Conservation (phyloP, 2,329 filamentous ascomycete species). For the Microcyclospora tardicrescens region DNA sequence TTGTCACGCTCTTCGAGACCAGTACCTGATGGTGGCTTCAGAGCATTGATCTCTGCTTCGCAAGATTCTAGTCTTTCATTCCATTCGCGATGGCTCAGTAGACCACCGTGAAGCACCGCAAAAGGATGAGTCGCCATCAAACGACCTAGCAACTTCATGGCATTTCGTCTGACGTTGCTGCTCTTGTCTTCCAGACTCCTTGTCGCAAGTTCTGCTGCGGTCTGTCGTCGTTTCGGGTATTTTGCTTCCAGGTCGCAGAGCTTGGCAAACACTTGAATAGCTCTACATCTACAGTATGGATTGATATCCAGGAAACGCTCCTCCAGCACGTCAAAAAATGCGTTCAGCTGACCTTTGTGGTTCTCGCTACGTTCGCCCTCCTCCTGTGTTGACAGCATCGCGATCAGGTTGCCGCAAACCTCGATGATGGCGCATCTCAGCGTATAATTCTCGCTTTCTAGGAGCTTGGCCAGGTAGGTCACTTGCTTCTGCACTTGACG, state of each 20-base stretch:
- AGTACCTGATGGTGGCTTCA: slow-evolving; percentile 70
- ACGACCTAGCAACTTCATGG: slow-evolving; percentile 79
- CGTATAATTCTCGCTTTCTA: slow-evolving; percentile 96
- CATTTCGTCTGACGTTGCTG: slow-evolving; percentile 89
- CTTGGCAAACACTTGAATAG: slow-evolving; percentile 85
- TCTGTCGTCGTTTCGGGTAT: slow-evolving; percentile 82
- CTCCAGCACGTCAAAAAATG: slow-evolving; percentile 93
- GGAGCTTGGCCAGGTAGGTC: slow-evolving; percentile 82
- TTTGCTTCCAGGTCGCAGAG: slow-evolving; percentile 93
- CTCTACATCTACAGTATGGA: slow-evolving; percentile 83
- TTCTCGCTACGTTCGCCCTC: slow-evolving; percentile 69
- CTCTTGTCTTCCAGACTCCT: slow-evolving; percentile 94
- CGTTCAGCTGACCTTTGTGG: slow-evolving; percentile 86
- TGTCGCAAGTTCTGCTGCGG: slow-evolving; percentile 72
- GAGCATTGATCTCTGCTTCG: slow-evolving; percentile 64
- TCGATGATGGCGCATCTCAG: slow-evolving; percentile 88
- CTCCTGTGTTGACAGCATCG: slow-evolving; percentile 78
- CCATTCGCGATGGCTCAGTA: slow-evolving; percentile 79
- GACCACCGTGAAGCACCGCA: slow-evolving; percentile 76
- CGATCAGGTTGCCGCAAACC: slow-evolving; percentile 90
- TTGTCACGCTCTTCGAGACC: slow-evolving; percentile 55
- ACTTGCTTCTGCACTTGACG: slow-evolving; percentile 94
- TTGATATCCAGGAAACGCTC: slow-evolving; percentile 94
- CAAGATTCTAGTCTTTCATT: slow-evolving; percentile 66
- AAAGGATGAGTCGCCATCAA: slow-evolving; percentile 93